phyloP scores from a whole-genome alignment of 257 asterid genomes.

The Solanum corneliomulleri region DNA sequence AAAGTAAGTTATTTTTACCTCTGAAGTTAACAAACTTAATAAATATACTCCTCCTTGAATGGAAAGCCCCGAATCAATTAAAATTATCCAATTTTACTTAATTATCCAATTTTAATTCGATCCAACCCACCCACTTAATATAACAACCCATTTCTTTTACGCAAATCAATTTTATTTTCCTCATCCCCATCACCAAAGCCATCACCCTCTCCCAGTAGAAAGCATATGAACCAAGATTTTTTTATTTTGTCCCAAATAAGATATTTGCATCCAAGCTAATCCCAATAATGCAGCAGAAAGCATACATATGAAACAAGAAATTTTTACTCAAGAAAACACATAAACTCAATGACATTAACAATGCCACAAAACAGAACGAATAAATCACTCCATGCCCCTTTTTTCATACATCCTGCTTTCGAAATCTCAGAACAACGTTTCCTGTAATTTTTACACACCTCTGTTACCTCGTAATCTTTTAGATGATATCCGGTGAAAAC shows the following conservation, averaged over 20 bases:
- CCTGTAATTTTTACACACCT: slow-evolving; percentile 32
- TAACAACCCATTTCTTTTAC: no score
- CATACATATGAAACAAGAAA: slow-evolving; percentile 14
- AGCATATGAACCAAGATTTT: no score
- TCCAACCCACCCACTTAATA: no score
- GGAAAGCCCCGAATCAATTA: no score
- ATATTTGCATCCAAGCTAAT: slow-evolving; percentile 28
- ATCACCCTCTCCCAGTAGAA: no score
- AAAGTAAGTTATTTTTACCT: no score
- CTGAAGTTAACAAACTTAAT: no score
- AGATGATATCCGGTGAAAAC: slow-evolving; percentile 28
- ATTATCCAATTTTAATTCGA: no score
- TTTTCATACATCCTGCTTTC: slow-evolving; percentile 29
- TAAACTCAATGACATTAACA: slow-evolving; percentile 7
- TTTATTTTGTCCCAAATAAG: slow-evolving; percentile 53
- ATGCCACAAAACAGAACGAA: slow-evolving; percentile 2
- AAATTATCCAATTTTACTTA: no score
- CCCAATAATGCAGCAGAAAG: slow-evolving; percentile 30
- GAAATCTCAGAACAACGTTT: slow-evolving; percentile 12
- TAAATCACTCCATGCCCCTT: slow-evolving; percentile 35
- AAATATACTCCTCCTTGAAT: no score
- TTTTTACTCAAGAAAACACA: slow-evolving; percentile 9
- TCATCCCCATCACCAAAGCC: no score
- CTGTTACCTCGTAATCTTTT: slow-evolving; percentile 24
- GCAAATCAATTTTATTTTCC: no score